Base-by-base conservation (phyloP, 495 filamentous ascomycete species). In the Xylaria intraflava region DNA sequence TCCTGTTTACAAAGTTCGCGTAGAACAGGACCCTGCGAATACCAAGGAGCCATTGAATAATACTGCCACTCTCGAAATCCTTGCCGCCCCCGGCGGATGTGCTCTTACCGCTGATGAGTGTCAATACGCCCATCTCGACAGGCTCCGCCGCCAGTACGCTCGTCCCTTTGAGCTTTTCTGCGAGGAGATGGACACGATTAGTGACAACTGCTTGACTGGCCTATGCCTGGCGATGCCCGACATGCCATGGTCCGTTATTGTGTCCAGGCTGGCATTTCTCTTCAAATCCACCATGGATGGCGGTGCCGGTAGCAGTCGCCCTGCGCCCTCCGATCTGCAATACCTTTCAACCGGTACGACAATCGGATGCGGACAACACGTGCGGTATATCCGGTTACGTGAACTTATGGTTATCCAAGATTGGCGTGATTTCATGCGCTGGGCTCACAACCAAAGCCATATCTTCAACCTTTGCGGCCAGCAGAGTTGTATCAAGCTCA, bases 341-440 rank as follows among this genome's bases (percentile, higher is more conserved):
- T 24, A 17, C 17, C 19, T 43, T 17, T 33, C 49, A 17, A 19
- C 27, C 12, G 39, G 49, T 11, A 51, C 49, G 1, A 51, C 39
- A 0, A 33, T 51, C 24, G 49, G 49, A 7, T 51, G 49, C 10
- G 26, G 22, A 16, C 26, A 51, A 16, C 49, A 51, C 29, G 2
- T 39, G 6, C 27, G 27, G 6, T 43, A 51, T 16, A 51, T 51
- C 12, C 10, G 19, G 17, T 6, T 51, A 1, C 6, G 38, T 5
- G 49, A 51, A 24, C 23, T 51, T 19, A 51, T 51, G 49, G 8
- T 24, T 0, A 51, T 51, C 24, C 49, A 43, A 20, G 39, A 51
- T 19, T 51, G 49, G 49, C 24, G 49, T 12, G 49, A 51, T 12
- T 51, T 51, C 27, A 51, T 43, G 49, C 27, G 49, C 6, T 51